These are phyloP conservation scores for Flaveria linearis DNA, from an alignment of 129 eudicot species.

Conservation along the genomic window DNA sequence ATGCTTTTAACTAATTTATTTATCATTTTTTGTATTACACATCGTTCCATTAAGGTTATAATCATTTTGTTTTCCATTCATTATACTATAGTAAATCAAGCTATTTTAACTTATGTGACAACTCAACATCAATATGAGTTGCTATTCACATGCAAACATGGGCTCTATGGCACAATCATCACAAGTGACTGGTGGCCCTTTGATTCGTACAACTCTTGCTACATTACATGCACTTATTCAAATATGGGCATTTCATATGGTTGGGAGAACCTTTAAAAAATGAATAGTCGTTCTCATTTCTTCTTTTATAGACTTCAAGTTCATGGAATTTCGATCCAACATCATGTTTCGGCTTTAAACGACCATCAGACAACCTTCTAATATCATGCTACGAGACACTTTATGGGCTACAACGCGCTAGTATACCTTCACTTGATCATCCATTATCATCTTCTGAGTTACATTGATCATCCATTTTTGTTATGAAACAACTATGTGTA, in stretches of 20 bases:
- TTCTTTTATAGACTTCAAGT: neutral
- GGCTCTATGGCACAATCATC: conserved; percentile 19
- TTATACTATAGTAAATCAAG: conserved; percentile 2
- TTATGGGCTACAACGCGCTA: neutral
- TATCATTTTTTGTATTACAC: neutral
- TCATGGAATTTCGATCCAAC: conserved; percentile 5
- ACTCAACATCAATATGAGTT: conserved; percentile 40
- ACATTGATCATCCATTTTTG: neutral
- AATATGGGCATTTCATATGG: conserved; percentile 18
- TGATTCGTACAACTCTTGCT: conserved; percentile 11
- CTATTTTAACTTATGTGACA: conserved; percentile 25
- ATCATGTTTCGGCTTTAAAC: conserved; percentile 7
- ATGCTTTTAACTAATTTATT: neutral
- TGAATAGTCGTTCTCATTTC: conserved; percentile 28
- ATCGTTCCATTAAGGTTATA: neutral
- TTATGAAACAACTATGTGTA: too few species aligned
- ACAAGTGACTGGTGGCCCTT: conserved; percentile 21
- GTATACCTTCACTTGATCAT: neutral
- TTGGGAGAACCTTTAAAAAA: neutral
- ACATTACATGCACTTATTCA: conserved; percentile 24
- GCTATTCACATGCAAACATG: conserved; percentile 43
- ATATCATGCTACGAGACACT: neutral
- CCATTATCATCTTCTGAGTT: neutral
- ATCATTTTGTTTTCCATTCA: neutral
- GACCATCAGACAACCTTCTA: conserved; percentile 1